Percentiles rank a stretch among this genome's conserved stretches.
Conservation (phyloP, 1,284 basidiomycete genomes). For the Ustilago trichophora region DNA sequence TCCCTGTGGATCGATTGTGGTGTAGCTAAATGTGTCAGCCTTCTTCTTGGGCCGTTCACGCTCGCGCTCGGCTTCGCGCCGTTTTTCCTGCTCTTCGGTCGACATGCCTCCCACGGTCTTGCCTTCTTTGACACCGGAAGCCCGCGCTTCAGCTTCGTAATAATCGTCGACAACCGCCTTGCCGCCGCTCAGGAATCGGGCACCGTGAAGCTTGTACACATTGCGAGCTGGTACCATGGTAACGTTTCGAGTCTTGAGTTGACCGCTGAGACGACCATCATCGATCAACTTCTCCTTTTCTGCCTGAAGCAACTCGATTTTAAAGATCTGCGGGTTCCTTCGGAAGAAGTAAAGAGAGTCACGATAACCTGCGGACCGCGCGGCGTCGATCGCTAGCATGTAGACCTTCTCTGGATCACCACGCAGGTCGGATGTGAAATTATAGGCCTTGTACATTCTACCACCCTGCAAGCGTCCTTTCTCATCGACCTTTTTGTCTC, state of each 20-base stretch:
- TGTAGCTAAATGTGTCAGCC: constrained; percentile 53
- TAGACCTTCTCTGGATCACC: constrained; percentile 82
- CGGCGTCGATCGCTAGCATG: constrained; percentile 96
- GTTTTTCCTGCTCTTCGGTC: constrained; percentile 49
- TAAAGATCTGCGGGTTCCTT: constrained; percentile 85
- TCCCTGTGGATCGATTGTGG: constrained; percentile 58
- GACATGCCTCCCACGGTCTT: constrained; percentile 57
- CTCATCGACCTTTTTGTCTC: constrained; percentile 88
- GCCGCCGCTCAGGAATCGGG: constrained; percentile 86
- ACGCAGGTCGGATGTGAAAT: constrained; percentile 82
- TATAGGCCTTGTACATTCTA: constrained; percentile 85
- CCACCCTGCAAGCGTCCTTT: constrained; percentile 86
- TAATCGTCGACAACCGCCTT: constrained; percentile 93
- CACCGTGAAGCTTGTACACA: constrained; percentile 92
- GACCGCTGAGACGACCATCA: constrained; percentile 83
- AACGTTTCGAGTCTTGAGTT: constrained; percentile 87
- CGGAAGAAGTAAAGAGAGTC: constrained; percentile 98
- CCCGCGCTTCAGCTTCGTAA: constrained; percentile 82
- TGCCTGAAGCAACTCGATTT: constrained; percentile 71
- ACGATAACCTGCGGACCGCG: constrained; percentile 90
- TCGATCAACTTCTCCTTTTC: constrained; percentile 93
- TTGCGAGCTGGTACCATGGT: constrained; percentile 92
- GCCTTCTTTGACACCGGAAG: constrained; percentile 65
- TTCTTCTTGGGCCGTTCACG: constrained; percentile 50
- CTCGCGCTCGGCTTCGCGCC: constrained; percentile 54